A percentile compares a stretch with the other conserved stretches of the same genome.
Conservation (phyloP, 2,329 filamentous ascomycete genomes). For the Ramichloridium luteum region DNA sequence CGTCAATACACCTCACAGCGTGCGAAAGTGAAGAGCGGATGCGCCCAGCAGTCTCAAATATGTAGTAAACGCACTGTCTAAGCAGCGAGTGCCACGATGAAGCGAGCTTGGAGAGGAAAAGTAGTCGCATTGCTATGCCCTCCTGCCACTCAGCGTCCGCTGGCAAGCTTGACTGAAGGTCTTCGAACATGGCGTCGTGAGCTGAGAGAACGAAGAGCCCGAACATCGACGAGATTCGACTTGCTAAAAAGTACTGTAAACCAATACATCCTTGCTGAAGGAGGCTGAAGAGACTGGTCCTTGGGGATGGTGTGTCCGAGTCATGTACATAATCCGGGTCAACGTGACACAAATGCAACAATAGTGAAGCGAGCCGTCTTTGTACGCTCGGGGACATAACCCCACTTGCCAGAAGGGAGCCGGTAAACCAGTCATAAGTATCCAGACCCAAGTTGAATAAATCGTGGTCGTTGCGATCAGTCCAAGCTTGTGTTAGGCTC, state of each 20-base stretch:
- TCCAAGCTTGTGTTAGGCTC: constrained; percentile 53
- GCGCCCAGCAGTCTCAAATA: constrained; percentile 78
- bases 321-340: constrained; percentile 55
- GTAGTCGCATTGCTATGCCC: constrained; percentile 73
- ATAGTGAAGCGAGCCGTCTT: constrained; percentile 52
- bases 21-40: constrained; percentile 54
- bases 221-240: constrained; percentile 62
- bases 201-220: constrained; percentile 66
- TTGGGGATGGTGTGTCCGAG: constrained; percentile 41
- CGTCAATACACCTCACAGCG: constrained; percentile 57
- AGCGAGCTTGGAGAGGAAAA: constrained; percentile 63
- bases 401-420: constrained; percentile 52
- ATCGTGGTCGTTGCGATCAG: constrained; percentile 40
- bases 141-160: constrained; percentile 58
- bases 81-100: constrained; percentile 77
- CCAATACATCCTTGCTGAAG: constrained; percentile 52
- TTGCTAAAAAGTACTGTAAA: constrained; percentile 65
- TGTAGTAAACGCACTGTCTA: constrained; percentile 78
- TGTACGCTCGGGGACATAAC: constrained; percentile 59
- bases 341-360: constrained; percentile 56
- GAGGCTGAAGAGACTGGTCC: constrained; percentile 64
- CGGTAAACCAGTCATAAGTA: constrained; percentile 67
- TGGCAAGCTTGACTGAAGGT: constrained; percentile 71
- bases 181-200: constrained; percentile 74
- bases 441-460: constrained; percentile 58